phyloP scores from a whole-genome alignment of 1,284 basidiomycete genomes.

The Ganoderma sinense region DNA sequence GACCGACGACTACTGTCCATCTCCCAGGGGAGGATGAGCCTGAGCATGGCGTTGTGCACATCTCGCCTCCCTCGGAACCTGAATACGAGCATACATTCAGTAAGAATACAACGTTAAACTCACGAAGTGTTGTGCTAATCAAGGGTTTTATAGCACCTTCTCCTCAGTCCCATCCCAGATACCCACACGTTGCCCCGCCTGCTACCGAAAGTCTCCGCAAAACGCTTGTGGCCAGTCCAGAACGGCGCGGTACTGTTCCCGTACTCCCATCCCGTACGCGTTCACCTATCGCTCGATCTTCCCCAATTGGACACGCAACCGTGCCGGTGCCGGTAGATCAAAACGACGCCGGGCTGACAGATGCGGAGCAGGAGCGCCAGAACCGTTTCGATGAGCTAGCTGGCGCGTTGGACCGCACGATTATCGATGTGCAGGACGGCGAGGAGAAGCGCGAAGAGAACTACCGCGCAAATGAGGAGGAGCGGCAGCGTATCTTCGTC shows the following conservation, averaged over 20 bases:
- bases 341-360: conserved; percentile 48
- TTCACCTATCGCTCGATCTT: background rate
- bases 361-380: conserved; percentile 59
- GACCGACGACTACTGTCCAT: background rate
- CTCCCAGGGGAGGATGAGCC: background rate
- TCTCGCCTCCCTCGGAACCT: background rate
- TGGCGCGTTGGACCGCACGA: conserved; percentile 52
- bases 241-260: background rate
- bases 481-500: conserved; percentile 65
- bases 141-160: background rate
- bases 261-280: background rate
- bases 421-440: conserved; percentile 57
- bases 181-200: background rate
- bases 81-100: background rate
- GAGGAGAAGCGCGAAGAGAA: conserved; percentile 68
- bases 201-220: background rate
- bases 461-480: conserved; percentile 70
- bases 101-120: background rate
- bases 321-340: conserved; percentile 35
- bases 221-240: background rate
- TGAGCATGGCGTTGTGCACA: background rate
- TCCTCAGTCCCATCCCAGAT: no score
- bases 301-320: background rate
- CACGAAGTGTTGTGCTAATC: background rate
- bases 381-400: conserved; percentile 65